Conservation (phyloP, 805 yeast genomes). For the Komagataella pastoris region DNA sequence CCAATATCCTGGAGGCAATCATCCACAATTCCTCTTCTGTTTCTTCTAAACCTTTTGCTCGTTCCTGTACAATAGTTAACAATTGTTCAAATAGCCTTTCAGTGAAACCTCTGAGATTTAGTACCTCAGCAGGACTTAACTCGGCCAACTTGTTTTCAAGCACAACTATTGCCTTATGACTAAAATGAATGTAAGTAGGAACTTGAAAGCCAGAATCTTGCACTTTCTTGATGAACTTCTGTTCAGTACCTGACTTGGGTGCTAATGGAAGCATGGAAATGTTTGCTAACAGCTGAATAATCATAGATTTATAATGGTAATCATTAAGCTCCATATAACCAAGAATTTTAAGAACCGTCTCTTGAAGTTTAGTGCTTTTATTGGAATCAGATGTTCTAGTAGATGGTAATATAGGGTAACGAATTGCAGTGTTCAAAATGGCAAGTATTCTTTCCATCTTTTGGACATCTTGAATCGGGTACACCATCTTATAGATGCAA, state of each 20-base stretch:
- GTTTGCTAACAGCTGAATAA: constrained; percentile 40
- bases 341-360: constrained; percentile 38
- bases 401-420: constrained; percentile 62
- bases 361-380: constrained; percentile 53
- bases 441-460: constrained; percentile 37
- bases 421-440: constrained; percentile 50
- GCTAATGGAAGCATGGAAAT: constrained; percentile 49
- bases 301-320: constrained; percentile 23
- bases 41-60: not conserved
- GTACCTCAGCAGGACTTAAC: not conserved
- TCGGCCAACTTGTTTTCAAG: constrained; percentile 23
- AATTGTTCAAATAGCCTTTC: not conserved
- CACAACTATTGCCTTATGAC: constrained; percentile 31
- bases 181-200: constrained; percentile 52
- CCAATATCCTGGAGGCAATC: not conserved
- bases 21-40: not conserved
- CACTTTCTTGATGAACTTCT: constrained; percentile 29
- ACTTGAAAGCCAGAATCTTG: constrained; percentile 23
- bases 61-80: not conserved
- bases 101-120: not conserved
- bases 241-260: constrained; percentile 40
- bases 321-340: constrained; percentile 15
- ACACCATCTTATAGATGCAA: constrained; percentile 25
- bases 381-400: constrained; percentile 32
- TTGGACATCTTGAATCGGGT: constrained; percentile 16